Percentiles rank a stretch among this genome's conserved stretches.
These are phyloP conservation scores for Euphorbia tirucalli DNA, from an alignment of 345 rosid species.

Conservation along the genomic window DNA sequence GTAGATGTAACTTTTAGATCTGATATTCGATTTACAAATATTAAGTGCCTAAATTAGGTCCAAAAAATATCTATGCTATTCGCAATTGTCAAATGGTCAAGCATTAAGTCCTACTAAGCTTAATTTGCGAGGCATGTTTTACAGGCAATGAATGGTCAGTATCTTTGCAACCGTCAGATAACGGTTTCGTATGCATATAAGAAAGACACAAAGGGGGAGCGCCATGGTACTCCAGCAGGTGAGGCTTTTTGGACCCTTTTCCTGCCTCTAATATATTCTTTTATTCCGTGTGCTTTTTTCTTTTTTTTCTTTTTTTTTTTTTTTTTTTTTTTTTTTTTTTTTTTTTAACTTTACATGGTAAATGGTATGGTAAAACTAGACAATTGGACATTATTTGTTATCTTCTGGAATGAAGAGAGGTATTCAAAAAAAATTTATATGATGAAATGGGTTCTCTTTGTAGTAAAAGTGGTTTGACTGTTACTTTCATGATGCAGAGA, in stretches of 20 bases:
- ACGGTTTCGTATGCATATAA: slow-evolving; percentile 96
- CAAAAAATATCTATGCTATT: too few relatives aligned
- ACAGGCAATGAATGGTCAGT: slow-evolving; percentile 97
- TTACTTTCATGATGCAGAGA: slow-evolving; percentile 50
- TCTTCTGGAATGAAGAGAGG: background rate
- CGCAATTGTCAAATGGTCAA: background rate
- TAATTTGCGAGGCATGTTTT: background rate
- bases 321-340: too few relatives aligned
- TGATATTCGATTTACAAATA: background rate
- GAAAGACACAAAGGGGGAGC: slow-evolving; percentile 99
- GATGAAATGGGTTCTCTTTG: too few relatives aligned
- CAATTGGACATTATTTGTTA: background rate
- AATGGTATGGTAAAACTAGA: background rate
- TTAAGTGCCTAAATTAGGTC: background rate
- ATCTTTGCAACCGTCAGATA: slow-evolving; percentile 93
- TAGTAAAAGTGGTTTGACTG: slow-evolving; percentile 1
- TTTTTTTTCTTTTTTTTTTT: background rate
- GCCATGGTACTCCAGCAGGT: slow-evolving; percentile 99
- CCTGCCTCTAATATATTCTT: background rate
- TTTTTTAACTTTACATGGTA: too few relatives aligned
- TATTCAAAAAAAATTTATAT: too few relatives aligned
- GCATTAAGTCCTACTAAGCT: background rate
- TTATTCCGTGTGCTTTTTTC: background rate
- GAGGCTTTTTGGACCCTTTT: slow-evolving; percentile 18
- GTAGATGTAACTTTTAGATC: background rate